Conservation (phyloP, 202 grass and related monocot genomes). For the Brachypodium distachyon region DNA sequence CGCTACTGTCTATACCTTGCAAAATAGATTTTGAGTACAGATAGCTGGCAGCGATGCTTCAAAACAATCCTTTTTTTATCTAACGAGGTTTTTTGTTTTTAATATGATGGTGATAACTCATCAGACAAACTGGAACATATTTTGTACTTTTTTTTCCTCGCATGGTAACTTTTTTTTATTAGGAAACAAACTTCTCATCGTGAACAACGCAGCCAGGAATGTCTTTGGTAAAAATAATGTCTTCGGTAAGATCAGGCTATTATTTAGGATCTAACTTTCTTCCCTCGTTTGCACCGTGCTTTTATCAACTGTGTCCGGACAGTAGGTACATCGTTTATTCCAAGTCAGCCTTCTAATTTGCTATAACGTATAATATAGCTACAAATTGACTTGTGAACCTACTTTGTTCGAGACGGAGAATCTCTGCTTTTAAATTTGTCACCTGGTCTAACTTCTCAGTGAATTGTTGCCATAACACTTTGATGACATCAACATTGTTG, state of each 20-base stretch:
- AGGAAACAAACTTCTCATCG: not conserved
- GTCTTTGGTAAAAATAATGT: not conserved
- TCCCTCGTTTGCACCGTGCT: conserved; percentile 20
- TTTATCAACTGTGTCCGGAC: not conserved
- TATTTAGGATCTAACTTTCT: not conserved
- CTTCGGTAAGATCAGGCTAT: not conserved
- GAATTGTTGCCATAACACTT: not conserved
- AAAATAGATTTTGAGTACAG: no score
- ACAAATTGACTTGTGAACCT: conserved; percentile 15
- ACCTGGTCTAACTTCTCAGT: not conserved
- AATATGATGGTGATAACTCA: not conserved
- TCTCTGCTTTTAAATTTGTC: not conserved
- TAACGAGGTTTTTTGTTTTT: not conserved
- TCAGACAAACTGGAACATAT: not conserved
- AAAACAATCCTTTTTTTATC: no score
- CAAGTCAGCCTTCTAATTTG: conserved; percentile 1
- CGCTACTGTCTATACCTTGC: not conserved
- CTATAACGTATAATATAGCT: conserved; percentile 14
- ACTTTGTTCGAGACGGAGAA: not conserved
- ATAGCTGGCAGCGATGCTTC: no score
- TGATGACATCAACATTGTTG: conserved; percentile 22
- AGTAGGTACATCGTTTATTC: conserved; percentile 5
- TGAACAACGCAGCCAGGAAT: not conserved
- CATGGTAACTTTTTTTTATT: not conserved
- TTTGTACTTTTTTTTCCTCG: not conserved